Evolutionary conservation across 371 early-diverging fungal species (phyloP).

Genomic region (Sporodiniella umbellata): DNA sequence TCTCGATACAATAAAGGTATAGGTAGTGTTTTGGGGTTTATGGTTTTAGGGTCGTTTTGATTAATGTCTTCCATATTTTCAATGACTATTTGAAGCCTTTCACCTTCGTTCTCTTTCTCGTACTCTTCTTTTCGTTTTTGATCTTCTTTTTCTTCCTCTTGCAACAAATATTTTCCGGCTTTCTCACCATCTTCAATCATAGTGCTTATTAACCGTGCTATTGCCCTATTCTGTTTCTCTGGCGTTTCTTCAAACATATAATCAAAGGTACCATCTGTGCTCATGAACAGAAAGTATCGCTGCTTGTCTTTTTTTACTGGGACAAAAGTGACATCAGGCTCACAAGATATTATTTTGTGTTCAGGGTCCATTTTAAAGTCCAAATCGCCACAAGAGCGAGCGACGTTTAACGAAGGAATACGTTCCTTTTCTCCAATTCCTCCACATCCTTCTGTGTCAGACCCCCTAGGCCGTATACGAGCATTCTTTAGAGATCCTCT

Average conservation of each 20-base stretch:
- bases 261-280: constrained; percentile 50
- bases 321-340: constrained; percentile 61
- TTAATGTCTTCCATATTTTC: constrained; percentile 1
- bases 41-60: not conserved
- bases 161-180: constrained; percentile 30
- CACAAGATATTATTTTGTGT: constrained; percentile 55
- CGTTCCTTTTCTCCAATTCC: constrained; percentile 11
- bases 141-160: constrained; percentile 26
- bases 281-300: constrained; percentile 48
- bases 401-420: constrained; percentile 57
- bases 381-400: constrained; percentile 63
- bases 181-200: constrained; percentile 53
- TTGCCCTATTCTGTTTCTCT: constrained; percentile 44
- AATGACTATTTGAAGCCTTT: not conserved
- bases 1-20: constrained; percentile 33
- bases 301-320: constrained; percentile 33
- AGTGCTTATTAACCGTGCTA: constrained; percentile 40
- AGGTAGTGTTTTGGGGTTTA: constrained; percentile 23
- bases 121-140: not conserved
- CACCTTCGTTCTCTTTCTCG: not conserved
- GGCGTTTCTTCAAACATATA: constrained; percentile 51
- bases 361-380: constrained; percentile 59
- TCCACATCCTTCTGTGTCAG: constrained; percentile 6
- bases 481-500: constrained; percentile 57
- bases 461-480: constrained; percentile 51